Conservation (phyloP, 75 land plant species). For the Selaginella tamariscina region DNA sequence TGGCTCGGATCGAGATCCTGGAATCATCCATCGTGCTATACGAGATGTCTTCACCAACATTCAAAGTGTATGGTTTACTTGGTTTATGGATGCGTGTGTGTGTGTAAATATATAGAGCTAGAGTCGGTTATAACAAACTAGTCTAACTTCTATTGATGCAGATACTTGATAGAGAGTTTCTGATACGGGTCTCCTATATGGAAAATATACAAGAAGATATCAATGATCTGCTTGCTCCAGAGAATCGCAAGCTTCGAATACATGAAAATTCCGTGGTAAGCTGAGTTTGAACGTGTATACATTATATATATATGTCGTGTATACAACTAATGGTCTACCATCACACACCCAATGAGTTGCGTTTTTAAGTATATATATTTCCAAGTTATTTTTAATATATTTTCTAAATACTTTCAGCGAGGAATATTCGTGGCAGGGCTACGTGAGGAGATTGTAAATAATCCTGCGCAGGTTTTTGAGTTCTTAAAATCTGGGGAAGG, state of each 20-base stretch:
- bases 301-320: too few species aligned
- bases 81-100: too few species aligned
- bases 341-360: too few species aligned
- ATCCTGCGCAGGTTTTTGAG: constrained; percentile 5
- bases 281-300: background rate
- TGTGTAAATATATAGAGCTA: too few species aligned
- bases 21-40: background rate
- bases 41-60: constrained; percentile 8
- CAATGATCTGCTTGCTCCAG: constrained; percentile 7
- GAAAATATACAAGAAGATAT: constrained; percentile 1
- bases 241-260: constrained; percentile 10
- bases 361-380: too few species aligned
- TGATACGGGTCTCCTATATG: constrained; percentile 7
- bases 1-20: constrained; percentile 1
- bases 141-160: too few species aligned
- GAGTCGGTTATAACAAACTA: too few species aligned
- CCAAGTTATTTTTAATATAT: constrained; percentile 1
- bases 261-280: constrained; percentile 4
- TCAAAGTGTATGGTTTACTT: background rate
- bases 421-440: constrained; percentile 7
- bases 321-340: too few species aligned
- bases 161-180: constrained; percentile 6
- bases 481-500: constrained; percentile 10
- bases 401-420: background rate
- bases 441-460: constrained; percentile 5